Evolutionary conservation across 73 alveolate species (phyloP).

Genomic region (Effrenium voratum): DNA sequence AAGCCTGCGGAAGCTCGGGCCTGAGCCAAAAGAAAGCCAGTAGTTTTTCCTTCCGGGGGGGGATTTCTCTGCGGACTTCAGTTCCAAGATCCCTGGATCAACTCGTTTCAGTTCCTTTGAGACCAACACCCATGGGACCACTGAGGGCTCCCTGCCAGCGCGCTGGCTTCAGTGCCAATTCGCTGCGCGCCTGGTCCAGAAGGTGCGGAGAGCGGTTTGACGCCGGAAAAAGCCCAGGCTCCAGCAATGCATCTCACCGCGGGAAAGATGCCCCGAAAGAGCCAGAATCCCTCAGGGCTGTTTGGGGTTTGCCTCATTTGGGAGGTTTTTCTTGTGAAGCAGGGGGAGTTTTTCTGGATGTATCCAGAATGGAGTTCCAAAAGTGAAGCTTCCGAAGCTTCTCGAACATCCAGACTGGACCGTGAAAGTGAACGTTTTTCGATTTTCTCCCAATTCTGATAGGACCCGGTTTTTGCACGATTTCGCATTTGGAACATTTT

Average conservation of each 20-base stretch:
- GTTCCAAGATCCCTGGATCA: too few species aligned
- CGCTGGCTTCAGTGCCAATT: not conserved
- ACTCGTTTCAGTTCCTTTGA: too few species aligned
- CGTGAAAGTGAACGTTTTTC: too few species aligned
- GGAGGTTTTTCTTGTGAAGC: not conserved
- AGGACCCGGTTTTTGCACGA: not conserved
- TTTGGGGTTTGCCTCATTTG: not conserved
- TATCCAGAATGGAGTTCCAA: too few species aligned
- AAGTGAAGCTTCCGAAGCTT: too few species aligned
- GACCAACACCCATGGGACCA: too few species aligned
- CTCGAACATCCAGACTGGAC: too few species aligned
- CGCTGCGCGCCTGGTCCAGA: not conserved
- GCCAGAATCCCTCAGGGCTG: not conserved
- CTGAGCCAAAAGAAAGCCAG: too few species aligned
- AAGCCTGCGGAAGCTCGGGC: too few species aligned
- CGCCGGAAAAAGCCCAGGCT: not conserved
- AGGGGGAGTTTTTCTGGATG: too few species aligned
- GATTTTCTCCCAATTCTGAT: not conserved
- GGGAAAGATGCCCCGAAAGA: not conserved
- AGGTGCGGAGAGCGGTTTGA: not conserved
- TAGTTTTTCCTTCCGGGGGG: too few species aligned
- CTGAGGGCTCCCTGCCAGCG: constrained; percentile 3
- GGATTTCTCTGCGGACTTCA: too few species aligned
- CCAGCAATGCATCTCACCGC: not conserved
- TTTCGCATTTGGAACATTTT: not conserved